Percentiles rank a stretch among this genome's conserved stretches.
Conservation (phyloP, 2,329 filamentous ascomycete species). For the Trichoderma endophyticum region DNA sequence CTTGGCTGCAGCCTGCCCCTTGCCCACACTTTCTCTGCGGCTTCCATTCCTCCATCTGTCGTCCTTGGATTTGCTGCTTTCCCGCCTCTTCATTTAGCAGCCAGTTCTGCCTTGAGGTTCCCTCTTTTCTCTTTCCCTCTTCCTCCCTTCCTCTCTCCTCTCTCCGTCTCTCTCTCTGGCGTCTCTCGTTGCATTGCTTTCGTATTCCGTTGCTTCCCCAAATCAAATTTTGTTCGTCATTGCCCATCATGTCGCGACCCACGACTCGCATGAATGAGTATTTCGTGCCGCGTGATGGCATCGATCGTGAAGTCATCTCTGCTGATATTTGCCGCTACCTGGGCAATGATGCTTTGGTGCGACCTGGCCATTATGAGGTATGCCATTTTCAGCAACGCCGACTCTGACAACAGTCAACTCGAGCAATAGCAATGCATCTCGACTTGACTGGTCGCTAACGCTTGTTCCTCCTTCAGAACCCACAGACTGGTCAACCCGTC, state of each 20-base stretch:
- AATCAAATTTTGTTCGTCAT: conserved; percentile 2
- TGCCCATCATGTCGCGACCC: conserved; percentile 19
- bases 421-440: neutral
- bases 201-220: conserved; percentile 2
- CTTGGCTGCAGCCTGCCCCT: conserved; percentile 8
- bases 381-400: conserved; percentile 15
- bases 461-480: conserved; percentile 41
- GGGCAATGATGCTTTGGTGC: conserved; percentile 76
- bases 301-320: conserved; percentile 80
- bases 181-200: conserved; percentile 23
- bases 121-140: neutral
- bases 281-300: conserved; percentile 75
- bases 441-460: neutral
- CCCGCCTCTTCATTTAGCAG: conserved; percentile 9
- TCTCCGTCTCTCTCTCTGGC: conserved; percentile 22
- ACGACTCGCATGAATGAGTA: conserved; percentile 67
- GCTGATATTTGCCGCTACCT: conserved; percentile 82
- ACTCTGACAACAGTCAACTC: neutral
- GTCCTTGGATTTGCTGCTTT: conserved; percentile 5
- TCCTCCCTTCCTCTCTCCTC: conserved; percentile 18
- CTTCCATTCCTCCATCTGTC: conserved; percentile 9
- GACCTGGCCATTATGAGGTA: conserved; percentile 72
- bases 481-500: conserved; percentile 56
- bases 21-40: conserved; percentile 6
- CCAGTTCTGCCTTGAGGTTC: conserved; percentile 5